These are phyloP conservation scores for Entomortierella parvispora DNA, from an alignment of 192 early-diverging fungal genomes.

Conservation along the genomic window DNA sequence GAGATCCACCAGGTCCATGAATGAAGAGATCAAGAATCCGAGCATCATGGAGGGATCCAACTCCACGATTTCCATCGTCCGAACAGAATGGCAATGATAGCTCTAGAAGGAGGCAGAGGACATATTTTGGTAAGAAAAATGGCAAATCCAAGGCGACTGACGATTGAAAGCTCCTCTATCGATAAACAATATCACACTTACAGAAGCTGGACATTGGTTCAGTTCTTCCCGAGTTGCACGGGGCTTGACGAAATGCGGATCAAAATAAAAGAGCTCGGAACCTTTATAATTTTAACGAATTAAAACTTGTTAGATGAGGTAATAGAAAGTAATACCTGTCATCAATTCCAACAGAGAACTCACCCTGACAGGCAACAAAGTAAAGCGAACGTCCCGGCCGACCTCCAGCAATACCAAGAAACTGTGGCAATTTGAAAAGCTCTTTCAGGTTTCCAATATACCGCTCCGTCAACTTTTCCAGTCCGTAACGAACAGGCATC, in stretches of 20 bases:
- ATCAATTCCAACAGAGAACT: too few species aligned
- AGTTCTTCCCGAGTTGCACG: constrained; percentile 36
- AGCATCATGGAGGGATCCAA: constrained; percentile 57
- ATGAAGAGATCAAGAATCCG: constrained; percentile 48
- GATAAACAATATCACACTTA: constrained; percentile 7
- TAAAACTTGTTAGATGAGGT: neutral
- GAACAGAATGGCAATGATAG: constrained; percentile 50
- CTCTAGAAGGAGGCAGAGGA: constrained; percentile 30
- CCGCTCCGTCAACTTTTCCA: constrained; percentile 29
- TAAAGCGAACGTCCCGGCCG: constrained; percentile 53
- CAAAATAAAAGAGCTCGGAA: constrained; percentile 52
- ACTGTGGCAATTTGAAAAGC: constrained; percentile 51
- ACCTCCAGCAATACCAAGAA: constrained; percentile 56
- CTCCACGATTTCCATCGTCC: constrained; percentile 52
- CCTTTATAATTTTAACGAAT: too few species aligned
- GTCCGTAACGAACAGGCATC: constrained; percentile 39
- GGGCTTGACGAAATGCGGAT: constrained; percentile 55
- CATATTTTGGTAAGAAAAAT: neutral
- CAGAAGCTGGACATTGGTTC: constrained; percentile 25
- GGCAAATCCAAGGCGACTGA: neutral
- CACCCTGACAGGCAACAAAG: constrained; percentile 56
- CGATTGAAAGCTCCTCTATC: too few species aligned
- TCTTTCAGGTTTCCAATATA: constrained; percentile 23
- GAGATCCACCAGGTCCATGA: constrained; percentile 38
- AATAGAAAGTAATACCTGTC: neutral